These are phyloP conservation scores for Lachancea fermentati DNA, from an alignment of 805 yeast species.

Conservation along the genomic window DNA sequence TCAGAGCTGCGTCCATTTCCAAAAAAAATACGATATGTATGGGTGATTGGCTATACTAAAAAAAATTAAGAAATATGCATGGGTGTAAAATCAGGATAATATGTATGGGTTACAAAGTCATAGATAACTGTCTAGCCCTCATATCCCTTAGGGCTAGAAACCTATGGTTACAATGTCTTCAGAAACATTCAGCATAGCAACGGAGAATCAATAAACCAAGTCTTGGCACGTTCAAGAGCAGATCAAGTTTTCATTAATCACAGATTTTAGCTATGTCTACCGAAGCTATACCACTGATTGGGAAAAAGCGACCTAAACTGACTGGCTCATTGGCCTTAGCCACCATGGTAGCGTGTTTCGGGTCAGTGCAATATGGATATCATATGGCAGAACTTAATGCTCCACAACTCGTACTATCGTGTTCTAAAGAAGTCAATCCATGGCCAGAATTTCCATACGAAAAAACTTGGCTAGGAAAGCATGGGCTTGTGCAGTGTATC, in stretches of 20 bases:
- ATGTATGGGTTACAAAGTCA: no score
- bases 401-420: slow-evolving; percentile 67
- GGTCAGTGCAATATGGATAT: slow-evolving; percentile 86
- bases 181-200: no score
- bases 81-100: not conserved
- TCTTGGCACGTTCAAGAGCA: no score
- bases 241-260: no score
- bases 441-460: slow-evolving; percentile 26
- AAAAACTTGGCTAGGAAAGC: slow-evolving; percentile 36
- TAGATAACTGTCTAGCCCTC: no score
- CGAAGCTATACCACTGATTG: slow-evolving; percentile 7
- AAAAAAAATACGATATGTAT: not conserved
- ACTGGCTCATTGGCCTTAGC: slow-evolving; percentile 36
- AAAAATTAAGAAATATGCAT: not conserved
- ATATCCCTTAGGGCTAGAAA: no score
- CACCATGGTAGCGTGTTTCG: slow-evolving; percentile 59
- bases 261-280: not conserved
- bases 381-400: slow-evolving; percentile 95
- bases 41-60: not conserved
- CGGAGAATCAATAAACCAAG: no score
- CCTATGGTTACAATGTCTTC: no score
- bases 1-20: not conserved
- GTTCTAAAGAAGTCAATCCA: slow-evolving; percentile 33
- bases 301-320: slow-evolving; percentile 4
- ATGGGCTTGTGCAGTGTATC: slow-evolving; percentile 53